These are phyloP conservation scores for Wallacemonas sp. DNA, from an alignment of 208 protist species.

Conservation along the genomic window DNA sequence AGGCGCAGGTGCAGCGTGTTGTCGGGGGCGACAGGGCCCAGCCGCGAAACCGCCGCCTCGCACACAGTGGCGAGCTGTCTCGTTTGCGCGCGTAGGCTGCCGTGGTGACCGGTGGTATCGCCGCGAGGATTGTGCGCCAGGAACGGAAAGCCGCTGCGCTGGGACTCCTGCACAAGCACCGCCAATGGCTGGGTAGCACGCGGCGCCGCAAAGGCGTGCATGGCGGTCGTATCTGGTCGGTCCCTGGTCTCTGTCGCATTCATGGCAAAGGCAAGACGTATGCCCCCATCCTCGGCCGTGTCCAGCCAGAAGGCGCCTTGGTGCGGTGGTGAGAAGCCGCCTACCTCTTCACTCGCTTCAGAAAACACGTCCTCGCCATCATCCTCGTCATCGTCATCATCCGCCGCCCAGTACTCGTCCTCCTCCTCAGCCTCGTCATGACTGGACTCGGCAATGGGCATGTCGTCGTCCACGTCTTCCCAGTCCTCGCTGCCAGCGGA, in stretches of 20 bases:
- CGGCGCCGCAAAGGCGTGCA: no score
- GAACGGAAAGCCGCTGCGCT: no score
- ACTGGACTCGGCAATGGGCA: background rate
- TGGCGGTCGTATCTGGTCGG: no score
- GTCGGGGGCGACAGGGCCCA: background rate
- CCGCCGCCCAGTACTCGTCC: background rate
- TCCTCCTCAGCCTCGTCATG: constrained; percentile 9
- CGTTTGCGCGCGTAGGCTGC: background rate
- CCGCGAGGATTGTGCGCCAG: no score
- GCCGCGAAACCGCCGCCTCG: constrained; percentile 1
- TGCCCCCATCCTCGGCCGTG: no score
- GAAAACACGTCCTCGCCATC: background rate
- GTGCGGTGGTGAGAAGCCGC: background rate
- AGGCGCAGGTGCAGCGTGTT: background rate
- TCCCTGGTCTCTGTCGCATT: no score
- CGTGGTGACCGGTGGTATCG: background rate
- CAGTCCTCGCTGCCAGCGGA: background rate
- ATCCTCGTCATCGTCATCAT: constrained; percentile 11
- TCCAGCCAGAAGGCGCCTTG: background rate
- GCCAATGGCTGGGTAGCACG: no score
- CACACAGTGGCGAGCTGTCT: constrained; percentile 2
- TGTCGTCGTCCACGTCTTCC: background rate
- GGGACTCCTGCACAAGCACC: no score
- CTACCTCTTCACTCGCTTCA: background rate
- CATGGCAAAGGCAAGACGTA: no score